phyloP scores from a whole-genome alignment of 2,329 filamentous ascomycete species.

The Fusarium pseudoanthophilum region DNA sequence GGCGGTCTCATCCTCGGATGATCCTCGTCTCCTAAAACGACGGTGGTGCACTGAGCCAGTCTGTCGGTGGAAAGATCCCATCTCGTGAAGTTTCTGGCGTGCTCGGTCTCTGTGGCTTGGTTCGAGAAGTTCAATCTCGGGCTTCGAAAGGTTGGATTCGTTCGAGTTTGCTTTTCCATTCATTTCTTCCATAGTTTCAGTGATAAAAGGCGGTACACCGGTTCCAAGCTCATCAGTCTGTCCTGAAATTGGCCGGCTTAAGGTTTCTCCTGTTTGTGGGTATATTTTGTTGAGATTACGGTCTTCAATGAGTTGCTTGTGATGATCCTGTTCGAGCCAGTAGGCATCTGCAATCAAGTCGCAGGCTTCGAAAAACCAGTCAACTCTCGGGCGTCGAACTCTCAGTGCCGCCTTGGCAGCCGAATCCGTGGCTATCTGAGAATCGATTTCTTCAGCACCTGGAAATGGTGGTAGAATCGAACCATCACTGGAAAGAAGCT shows the following conservation, averaged over 20 bases:
- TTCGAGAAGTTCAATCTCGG: constrained; percentile 58
- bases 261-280: constrained; percentile 50
- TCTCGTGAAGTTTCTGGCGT: constrained; percentile 67
- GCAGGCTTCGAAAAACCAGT: constrained; percentile 85
- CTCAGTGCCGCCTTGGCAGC: constrained; percentile 64
- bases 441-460: constrained; percentile 56
- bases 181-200: constrained; percentile 40
- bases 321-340: constrained; percentile 86
- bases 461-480: constrained; percentile 58
- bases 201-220: constrained; percentile 41
- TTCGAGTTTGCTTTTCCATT: constrained; percentile 37
- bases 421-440: constrained; percentile 56
- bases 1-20: constrained; percentile 68
- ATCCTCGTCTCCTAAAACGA: constrained; percentile 61
- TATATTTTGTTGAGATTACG: constrained; percentile 80
- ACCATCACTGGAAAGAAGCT: constrained; percentile 39
- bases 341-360: constrained; percentile 90
- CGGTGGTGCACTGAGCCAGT: constrained; percentile 61
- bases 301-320: constrained; percentile 85
- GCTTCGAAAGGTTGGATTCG: constrained; percentile 37
- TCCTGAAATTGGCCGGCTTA: constrained; percentile 47
- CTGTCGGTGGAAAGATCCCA: constrained; percentile 66
- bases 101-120: constrained; percentile 68
- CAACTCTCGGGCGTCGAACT: constrained; percentile 77
- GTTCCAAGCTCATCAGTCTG: constrained; percentile 45